phyloP scores from a whole-genome alignment of 2,329 filamentous ascomycete species.

The Blastomyces parvus region DNA sequence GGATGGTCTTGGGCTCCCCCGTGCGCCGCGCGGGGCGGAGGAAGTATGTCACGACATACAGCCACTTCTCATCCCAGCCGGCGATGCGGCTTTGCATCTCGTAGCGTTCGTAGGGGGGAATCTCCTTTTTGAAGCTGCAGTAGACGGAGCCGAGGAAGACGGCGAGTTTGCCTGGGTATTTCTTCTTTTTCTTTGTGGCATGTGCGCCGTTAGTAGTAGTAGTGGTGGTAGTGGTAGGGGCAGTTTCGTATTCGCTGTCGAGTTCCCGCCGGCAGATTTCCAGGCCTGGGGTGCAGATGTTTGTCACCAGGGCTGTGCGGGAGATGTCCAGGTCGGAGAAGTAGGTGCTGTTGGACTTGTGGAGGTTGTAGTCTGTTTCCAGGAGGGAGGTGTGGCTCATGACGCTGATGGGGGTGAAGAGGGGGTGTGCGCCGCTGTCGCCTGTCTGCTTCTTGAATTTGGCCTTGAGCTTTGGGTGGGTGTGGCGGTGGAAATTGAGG shows the following conservation, averaged over 20 bases:
- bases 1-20: constrained; percentile 52
- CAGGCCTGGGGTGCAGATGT: constrained; percentile 53
- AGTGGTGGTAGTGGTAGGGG: background rate
- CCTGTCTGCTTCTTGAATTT: constrained; percentile 26
- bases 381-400: constrained; percentile 57
- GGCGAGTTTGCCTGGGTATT: constrained; percentile 40
- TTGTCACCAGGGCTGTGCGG: constrained; percentile 68
- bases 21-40: constrained; percentile 43
- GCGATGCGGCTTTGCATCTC: constrained; percentile 65
- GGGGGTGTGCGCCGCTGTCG: constrained; percentile 43
- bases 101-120: constrained; percentile 58
- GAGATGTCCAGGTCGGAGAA: constrained; percentile 78
- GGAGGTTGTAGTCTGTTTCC: constrained; percentile 79
- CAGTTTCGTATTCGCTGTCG: constrained; percentile 37
- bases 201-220: background rate
- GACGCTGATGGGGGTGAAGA: constrained; percentile 64
- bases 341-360: constrained; percentile 78
- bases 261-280: constrained; percentile 45
- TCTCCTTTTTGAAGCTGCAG: constrained; percentile 65
- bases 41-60: constrained; percentile 67
- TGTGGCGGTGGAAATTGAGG: constrained; percentile 42
- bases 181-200: constrained; percentile 43
- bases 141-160: constrained; percentile 64
- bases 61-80: constrained; percentile 72
- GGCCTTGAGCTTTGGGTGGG: constrained; percentile 36